Evolutionary conservation across 192 early-diverging fungal genomes (phyloP).

Genomic region (Glomus cerebriforme): DNA sequence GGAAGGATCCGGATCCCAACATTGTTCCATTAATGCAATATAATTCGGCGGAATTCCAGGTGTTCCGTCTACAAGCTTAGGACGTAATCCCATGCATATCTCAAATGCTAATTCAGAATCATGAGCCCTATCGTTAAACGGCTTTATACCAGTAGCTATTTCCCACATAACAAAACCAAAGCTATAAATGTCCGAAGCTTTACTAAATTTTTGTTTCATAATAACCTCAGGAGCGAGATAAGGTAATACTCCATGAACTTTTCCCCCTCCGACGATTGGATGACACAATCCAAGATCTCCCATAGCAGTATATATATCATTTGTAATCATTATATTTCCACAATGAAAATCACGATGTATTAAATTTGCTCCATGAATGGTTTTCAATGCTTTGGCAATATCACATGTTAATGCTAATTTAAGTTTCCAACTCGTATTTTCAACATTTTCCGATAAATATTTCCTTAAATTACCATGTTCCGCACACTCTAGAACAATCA

Average conservation of each 20-base stretch:
- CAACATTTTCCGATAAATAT: not conserved
- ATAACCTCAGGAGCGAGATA: conserved; percentile 42
- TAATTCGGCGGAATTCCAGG: conserved; percentile 41
- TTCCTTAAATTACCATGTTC: conserved; percentile 10
- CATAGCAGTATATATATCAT: not conserved
- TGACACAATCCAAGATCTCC: conserved; percentile 37
- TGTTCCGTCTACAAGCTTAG: conserved; percentile 34
- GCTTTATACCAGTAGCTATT: conserved; percentile 39
- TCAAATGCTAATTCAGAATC: conserved; percentile 36
- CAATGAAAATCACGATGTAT: conserved; percentile 27
- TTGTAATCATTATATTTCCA: conserved; percentile 9
- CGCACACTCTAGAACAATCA: not conserved
- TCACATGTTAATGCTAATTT: not conserved
- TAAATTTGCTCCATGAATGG: not conserved
- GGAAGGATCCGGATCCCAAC: conserved; percentile 34
- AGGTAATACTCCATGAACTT: conserved; percentile 36
- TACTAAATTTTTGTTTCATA: not conserved
- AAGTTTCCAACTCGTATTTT: not conserved
- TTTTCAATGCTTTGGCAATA: not conserved
- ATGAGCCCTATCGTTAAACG: conserved; percentile 37
- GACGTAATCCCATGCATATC: conserved; percentile 38
- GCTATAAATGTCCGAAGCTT: conserved; percentile 42
- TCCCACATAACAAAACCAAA: conserved; percentile 49
- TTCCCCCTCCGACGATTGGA: conserved; percentile 1
- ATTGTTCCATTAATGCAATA: conserved; percentile 38